phyloP scores from a whole-genome alignment of 176 grass and related monocot genomes.

The Paspalum notatum region DNA sequence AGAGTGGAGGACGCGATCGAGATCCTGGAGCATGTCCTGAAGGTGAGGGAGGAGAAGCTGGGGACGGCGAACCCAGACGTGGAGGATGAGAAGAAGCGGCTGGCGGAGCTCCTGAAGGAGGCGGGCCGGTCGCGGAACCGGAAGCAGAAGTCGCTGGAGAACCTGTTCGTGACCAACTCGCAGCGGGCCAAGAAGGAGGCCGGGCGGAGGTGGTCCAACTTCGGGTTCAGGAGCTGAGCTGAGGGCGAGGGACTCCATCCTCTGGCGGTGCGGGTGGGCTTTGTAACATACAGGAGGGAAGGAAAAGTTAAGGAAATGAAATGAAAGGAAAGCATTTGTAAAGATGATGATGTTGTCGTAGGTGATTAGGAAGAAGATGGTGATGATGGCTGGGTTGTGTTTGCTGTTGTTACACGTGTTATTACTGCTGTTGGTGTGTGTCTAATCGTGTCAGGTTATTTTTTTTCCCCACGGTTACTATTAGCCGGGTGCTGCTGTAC shows the following conservation, averaged over 20 bases:
- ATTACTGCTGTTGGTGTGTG: not conserved
- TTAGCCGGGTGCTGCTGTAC: conserved; percentile 31
- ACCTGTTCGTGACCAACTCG: conserved; percentile 58
- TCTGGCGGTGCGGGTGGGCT: conserved; percentile 7
- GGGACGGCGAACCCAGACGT: conserved; percentile 94
- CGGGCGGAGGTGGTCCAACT: conserved; percentile 85
- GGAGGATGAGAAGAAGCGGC: conserved; percentile 90
- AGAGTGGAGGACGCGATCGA: conserved; percentile 97
- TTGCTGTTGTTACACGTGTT: conserved; percentile 34
- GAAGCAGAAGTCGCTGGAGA: conserved; percentile 88
- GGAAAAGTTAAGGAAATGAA: not conserved
- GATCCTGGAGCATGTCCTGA: conserved; percentile 89
- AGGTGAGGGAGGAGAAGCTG: conserved; percentile 92
- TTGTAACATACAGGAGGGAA: conserved; percentile 53
- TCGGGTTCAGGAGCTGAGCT: conserved; percentile 74
- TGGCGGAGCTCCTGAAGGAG: conserved; percentile 84
- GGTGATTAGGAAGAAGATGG: conserved; percentile 49
- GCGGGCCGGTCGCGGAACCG: conserved; percentile 72
- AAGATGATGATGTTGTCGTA: conserved; percentile 50
- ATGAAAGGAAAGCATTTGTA: conserved; percentile 50
- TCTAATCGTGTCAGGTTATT: not conserved
- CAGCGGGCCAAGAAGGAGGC: conserved; percentile 74
- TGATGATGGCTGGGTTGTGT: conserved; percentile 51
- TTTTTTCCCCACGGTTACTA: not conserved
- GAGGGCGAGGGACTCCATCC: not conserved